These are phyloP conservation scores for Combretum micranthum DNA, from an alignment of 345 rosid species.

Conservation along the genomic window DNA sequence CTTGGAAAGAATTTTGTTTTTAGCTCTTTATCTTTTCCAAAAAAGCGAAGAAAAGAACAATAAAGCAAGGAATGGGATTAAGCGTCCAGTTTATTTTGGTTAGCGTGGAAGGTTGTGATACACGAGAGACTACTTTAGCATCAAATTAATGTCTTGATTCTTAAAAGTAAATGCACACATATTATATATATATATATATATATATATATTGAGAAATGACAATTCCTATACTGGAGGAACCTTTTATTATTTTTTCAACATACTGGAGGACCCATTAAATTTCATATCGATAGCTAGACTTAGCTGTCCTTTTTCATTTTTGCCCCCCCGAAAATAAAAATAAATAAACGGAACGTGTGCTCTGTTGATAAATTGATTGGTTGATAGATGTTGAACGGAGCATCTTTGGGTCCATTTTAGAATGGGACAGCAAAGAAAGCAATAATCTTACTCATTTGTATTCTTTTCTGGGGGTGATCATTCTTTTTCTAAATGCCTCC, in stretches of 20 bases:
- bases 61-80: slow-evolving; percentile 10
- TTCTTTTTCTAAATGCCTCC: not conserved
- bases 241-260: too few relatives aligned
- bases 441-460: slow-evolving; percentile 10
- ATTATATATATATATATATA: slow-evolving; percentile 25
- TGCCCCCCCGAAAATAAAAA: not conserved
- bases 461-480: slow-evolving; percentile 3
- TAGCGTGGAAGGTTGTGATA: slow-evolving; percentile 20
- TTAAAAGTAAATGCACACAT: too few relatives aligned
- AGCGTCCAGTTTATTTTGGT: slow-evolving; percentile 12
- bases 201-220: not conserved
- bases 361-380: slow-evolving; percentile 14
- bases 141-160: slow-evolving; percentile 45
- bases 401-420: slow-evolving; percentile 32
- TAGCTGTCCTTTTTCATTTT: too few relatives aligned
- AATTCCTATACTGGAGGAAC: too few relatives aligned
- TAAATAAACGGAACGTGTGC: not conserved
- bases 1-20: slow-evolving; percentile 33
- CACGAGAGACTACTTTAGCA: slow-evolving; percentile 28
- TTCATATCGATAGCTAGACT: too few relatives aligned
- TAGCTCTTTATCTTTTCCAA: slow-evolving; percentile 13
- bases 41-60: slow-evolving; percentile 13
- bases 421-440: slow-evolving; percentile 24
- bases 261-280: slow-evolving; percentile 19
- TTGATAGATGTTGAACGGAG: slow-evolving; percentile 5